Base-by-base conservation (phyloP, 2,329 filamentous ascomycete species). In the Rhynchosporium secalis region DNA sequence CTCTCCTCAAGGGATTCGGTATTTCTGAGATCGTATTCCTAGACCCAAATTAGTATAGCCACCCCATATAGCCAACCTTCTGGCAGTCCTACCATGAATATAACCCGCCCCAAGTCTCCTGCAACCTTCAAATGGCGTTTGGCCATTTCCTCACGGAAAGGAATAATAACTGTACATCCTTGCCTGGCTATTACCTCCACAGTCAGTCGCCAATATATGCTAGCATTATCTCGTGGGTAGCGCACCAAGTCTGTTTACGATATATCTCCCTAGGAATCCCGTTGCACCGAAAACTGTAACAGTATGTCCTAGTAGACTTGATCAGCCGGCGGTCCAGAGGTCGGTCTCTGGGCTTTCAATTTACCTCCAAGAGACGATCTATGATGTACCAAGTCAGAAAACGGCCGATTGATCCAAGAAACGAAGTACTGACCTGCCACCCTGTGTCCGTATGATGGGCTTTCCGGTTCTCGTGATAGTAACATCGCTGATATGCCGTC, bases 261-360 rank as follows among this genome's bases (percentile, higher is more conserved):
- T 96, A 78, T 99, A 99, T 75, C 95, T 88, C 75, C 95, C 95
- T 61, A 99, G 81, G 77, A 96, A 94, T 68, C 95, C 95, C 65
- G 93, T 97, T 74, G 95, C 95, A 78, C 95, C 95, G 79, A 99
- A 99, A 72, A 99, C 94, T 63, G 95, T 99, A 65, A 91, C 94
- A 66, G 93, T 97, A 79, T 98, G 92, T 70, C 94, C 94, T 92
- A 78, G 65, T 41, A 70, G 60, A 56, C 41, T 60, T 59, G 15
- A 63, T 72, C 65, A 74, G 68, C 59, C 40, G n/a, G 46, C 41
- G 41, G 54, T 62, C 56, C 51, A 47, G 46, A 28, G 41, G 20
- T 54, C 28, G 31, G 20, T 56, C 28, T 26, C 51, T 45, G 65
- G 54, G 57, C 60, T 54, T 13, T 9, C 9, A 36, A 62, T 76